Evolutionary conservation across 1,139 yeast species (phyloP).

Genomic region (Geotrichum fermentans): DNA sequence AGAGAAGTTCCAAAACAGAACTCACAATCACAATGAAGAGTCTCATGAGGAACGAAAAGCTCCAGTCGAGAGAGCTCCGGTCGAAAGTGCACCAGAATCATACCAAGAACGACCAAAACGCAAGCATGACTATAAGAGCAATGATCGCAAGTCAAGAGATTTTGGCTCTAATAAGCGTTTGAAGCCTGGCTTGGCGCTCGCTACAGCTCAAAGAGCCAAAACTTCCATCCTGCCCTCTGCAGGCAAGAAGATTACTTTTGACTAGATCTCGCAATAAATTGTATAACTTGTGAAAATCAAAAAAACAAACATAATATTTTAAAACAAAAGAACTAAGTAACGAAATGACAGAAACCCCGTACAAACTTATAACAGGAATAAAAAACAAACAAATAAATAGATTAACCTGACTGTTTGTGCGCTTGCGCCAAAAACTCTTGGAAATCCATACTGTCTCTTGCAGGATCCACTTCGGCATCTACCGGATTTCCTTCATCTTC

Average conservation of each 20-base stretch:
- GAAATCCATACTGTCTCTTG: conserved; percentile 12
- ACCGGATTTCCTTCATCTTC: background rate
- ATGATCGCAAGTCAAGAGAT: conserved; percentile 26
- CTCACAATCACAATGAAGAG: background rate
- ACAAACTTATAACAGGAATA: background rate
- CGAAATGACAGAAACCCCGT: too few relatives aligned
- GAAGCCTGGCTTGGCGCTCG: conserved; percentile 82
- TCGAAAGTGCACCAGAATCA: background rate
- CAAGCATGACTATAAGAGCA: conserved; percentile 5
- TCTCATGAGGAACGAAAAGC: background rate
- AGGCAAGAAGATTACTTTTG: conserved; percentile 82
- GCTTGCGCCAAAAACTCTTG: conserved; percentile 17
- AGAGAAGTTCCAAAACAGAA: conserved; percentile 34
- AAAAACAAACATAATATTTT: background rate
- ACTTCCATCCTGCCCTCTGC: conserved; percentile 83
- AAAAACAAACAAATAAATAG: background rate
- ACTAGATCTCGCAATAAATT: conserved; percentile 24
- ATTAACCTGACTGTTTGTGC: background rate
- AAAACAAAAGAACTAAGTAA: background rate
- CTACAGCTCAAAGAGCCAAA: conserved; percentile 83
- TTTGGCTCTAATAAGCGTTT: conserved; percentile 44
- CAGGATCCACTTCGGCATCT: background rate
- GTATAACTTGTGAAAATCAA: background rate
- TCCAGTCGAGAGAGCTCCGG: too few relatives aligned
- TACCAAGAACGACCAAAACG: conserved; percentile 2